phyloP scores from a whole-genome alignment of 2,329 filamentous ascomycete genomes.

The Graphium sp. region DNA sequence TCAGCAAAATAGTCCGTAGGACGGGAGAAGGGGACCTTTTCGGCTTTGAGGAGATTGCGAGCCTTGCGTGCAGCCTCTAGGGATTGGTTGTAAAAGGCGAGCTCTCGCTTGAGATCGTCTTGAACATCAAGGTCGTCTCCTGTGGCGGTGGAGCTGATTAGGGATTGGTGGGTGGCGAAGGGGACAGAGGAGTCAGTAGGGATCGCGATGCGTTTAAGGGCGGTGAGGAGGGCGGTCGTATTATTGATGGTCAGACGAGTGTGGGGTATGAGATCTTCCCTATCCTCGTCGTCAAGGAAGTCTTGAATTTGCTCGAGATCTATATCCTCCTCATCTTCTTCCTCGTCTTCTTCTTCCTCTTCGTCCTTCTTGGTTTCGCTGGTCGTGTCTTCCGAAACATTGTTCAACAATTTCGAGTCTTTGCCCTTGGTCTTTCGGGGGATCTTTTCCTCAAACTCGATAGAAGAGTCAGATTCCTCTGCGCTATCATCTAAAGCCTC shows the following conservation, averaged over 20 bases:
- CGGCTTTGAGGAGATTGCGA: conserved; percentile 59
- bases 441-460: conserved; percentile 62
- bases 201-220: conserved; percentile 63
- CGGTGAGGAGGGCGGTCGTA: conserved; percentile 64
- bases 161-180: conserved; percentile 70
- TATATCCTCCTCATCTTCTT: conserved; percentile 73
- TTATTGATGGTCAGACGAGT: conserved; percentile 97
- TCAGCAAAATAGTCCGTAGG: conserved; percentile 95
- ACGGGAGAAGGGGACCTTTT: conserved; percentile 71
- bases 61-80: conserved; percentile 62
- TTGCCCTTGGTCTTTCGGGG: conserved; percentile 25
- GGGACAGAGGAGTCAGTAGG: conserved; percentile 49
- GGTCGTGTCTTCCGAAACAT: conserved; percentile 8
- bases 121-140: conserved; percentile 61
- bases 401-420: conserved; percentile 24
- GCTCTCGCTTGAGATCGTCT: conserved; percentile 82
- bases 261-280: conserved; percentile 74
- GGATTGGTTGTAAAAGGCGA: conserved; percentile 84
- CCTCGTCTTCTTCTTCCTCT: conserved; percentile 43
- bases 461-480: conserved; percentile 51
- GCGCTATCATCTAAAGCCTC: conserved; percentile 42
- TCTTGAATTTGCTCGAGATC: conserved; percentile 74
- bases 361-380: conserved; percentile 10
- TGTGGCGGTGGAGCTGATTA: conserved; percentile 52
- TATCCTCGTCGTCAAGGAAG: conserved; percentile 62